These are phyloP conservation scores for Nemania bipapillata DNA, from an alignment of 2,329 filamentous ascomycete species.

Conservation along the genomic window DNA sequence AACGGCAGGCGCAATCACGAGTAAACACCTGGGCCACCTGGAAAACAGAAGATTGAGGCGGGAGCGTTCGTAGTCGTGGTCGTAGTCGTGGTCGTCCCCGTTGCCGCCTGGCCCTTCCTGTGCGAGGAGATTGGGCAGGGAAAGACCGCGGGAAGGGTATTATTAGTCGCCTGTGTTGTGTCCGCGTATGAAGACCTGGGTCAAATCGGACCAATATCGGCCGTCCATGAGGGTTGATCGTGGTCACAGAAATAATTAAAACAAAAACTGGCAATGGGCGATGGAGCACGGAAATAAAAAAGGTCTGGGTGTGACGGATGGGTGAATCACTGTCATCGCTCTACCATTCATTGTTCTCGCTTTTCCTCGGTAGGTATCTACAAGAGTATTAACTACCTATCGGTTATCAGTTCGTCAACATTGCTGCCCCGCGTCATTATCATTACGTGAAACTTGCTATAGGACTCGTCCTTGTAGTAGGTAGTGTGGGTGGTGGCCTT, in stretches of 20 bases:
- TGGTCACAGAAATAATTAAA: constrained; percentile 32
- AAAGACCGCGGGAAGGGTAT: constrained; percentile 13
- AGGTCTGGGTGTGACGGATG: constrained; percentile 7
- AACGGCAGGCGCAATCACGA: neutral
- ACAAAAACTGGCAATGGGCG: constrained; percentile 15
- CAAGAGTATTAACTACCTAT: constrained; percentile 4
- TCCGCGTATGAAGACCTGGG: constrained; percentile 20
- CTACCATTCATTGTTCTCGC: neutral
- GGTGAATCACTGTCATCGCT: neutral
- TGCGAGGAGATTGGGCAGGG: constrained; percentile 34
- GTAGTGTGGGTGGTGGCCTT: neutral
- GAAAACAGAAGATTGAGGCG: constrained; percentile 7
- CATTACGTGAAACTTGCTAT: constrained; percentile 18
- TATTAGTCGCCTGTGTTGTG: constrained; percentile 29
- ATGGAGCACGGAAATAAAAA: constrained; percentile 16
- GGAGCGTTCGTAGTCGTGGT: constrained; percentile 6
- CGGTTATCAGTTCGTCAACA: constrained; percentile 22
- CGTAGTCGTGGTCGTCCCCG: constrained; percentile 14
- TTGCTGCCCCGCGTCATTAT: constrained; percentile 19
- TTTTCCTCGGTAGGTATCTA: neutral
- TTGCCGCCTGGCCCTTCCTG: constrained; percentile 29
- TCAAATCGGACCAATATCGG: constrained; percentile 42
- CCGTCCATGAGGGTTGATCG: constrained; percentile 29
- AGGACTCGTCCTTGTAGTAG: neutral
- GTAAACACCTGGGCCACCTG: constrained; percentile 3